phyloP scores from a whole-genome alignment of 2,329 filamentous ascomycete species.

The Pseudogymnoascus verrucosus region DNA sequence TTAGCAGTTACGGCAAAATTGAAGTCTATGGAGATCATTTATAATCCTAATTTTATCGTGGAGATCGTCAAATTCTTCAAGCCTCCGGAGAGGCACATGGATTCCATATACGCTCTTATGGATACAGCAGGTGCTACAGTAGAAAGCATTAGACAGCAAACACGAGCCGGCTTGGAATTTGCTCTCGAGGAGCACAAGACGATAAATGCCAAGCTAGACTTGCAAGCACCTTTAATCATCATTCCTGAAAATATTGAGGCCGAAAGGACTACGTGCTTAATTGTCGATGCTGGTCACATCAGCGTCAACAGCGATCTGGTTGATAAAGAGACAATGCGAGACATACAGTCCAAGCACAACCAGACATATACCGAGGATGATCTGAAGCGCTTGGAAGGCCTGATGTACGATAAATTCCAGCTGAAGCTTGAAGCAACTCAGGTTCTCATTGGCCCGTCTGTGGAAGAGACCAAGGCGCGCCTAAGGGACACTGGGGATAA shows the following conservation, averaged over 20 bases:
- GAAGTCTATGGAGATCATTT: conserved; percentile 93
- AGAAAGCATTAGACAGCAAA: conserved; percentile 90
- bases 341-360: conserved; percentile 85
- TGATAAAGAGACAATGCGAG: conserved; percentile 78
- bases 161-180: conserved; percentile 89
- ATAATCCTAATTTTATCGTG: conserved; percentile 89
- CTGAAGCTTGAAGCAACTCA: conserved; percentile 92
- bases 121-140: conserved; percentile 93
- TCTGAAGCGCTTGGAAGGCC: conserved; percentile 73
- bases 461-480: conserved; percentile 81
- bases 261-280: conserved; percentile 75
- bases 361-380: conserved; percentile 84
- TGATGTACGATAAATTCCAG: conserved; percentile 97
- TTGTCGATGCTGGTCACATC: conserved; percentile 92
- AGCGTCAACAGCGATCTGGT: conserved; percentile 91
- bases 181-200: conserved; percentile 97
- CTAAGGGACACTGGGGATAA: conserved; percentile 61
- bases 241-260: conserved; percentile 87
- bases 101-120: conserved; percentile 92
- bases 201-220: conserved; percentile 88
- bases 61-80: conserved; percentile 93
- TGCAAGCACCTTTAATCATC: conserved; percentile 93
- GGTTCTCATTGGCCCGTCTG: conserved; percentile 86
- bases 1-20: conserved; percentile 83
- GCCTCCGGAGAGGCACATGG: conserved; percentile 94